Evolutionary conservation across 2,329 filamentous ascomycete genomes (phyloP), one percentile per base, ranked within the genome.

Genomic region (Xylariaceae sp.): DNA sequence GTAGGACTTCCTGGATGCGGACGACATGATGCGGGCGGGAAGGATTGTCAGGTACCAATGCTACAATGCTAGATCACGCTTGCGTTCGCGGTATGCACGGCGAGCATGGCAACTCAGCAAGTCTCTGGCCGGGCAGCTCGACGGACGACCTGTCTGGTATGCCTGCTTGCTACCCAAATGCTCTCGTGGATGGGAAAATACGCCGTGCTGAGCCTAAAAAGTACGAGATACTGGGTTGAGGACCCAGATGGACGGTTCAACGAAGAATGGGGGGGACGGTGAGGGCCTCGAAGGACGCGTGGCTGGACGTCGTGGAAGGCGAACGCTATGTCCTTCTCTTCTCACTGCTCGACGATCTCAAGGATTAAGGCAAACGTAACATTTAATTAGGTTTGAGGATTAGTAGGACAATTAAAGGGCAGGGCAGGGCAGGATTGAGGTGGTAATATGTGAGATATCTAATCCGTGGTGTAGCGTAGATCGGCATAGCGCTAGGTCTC

Each of bases 1-100:
- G 18, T 66, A 64, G n/a, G 64, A 66, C 48, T 60, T 63, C 50
- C 64, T 55, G 10, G 64, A 64, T 54, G 44, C 52, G 34, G 62
- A 60, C 53, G 64, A 66, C 64, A 66, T 66, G 45, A 52, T 62
- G 61, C 47, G 54, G 34, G 52, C 44, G 54, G 37, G 48, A 53
- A 18, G 45, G 34, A 44, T 15, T 49, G 48, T 60, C 53, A 57
- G 59, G 53, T 60, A 56, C 53, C 56, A 51, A 62, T 64, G 57
- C 23, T 64, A 37, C 56, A 51, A 62, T 64, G 57, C 23, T 64
- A 37, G 54, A 53, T 53, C 51, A 57, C 44, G 59, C 57, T 57
- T 54, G 39, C 42, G 59, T 60, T 35, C 35, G 59, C 55, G 50
- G 55, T 59, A 48, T 62, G 59, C 57, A 58, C 62, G 42, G 53